Percentiles rank a stretch among this genome's conserved stretches.
These are phyloP conservation scores for Quercus agrifolia DNA, from an alignment of 306 rosid species.

Conservation along the genomic window DNA sequence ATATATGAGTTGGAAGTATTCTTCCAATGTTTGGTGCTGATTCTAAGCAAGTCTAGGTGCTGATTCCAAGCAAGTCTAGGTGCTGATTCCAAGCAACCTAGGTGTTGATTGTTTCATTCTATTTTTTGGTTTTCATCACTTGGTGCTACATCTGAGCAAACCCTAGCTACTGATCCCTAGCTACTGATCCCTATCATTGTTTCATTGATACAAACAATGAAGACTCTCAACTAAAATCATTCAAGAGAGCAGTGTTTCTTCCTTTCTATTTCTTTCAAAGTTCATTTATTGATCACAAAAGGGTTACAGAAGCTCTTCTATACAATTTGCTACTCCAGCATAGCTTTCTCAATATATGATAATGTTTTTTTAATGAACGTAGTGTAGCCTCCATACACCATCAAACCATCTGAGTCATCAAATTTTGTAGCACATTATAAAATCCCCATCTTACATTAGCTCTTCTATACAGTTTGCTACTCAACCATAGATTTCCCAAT, in stretches of 20 bases:
- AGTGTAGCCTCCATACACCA: background rate
- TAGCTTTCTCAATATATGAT: background rate
- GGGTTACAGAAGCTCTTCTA: background rate
- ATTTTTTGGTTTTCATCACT: too few relatives aligned
- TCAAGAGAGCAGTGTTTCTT: background rate
- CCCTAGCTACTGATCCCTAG: too few relatives aligned
- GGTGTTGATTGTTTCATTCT: too few relatives aligned
- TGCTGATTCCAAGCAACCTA: too few relatives aligned
- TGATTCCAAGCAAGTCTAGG: too few relatives aligned
- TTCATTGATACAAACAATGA: background rate
- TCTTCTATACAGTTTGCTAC: background rate
- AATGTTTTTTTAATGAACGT: background rate
- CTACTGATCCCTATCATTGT: too few relatives aligned
- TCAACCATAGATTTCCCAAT: background rate
- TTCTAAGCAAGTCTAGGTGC: too few relatives aligned
- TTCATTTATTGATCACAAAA: background rate
- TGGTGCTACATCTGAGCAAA: too few relatives aligned
- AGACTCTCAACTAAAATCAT: background rate
- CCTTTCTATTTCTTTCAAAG: background rate
- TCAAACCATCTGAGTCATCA: background rate
- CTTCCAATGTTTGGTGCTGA: too few relatives aligned
- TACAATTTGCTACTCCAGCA: background rate
- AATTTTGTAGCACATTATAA: background rate
- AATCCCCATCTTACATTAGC: background rate
- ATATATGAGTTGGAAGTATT: too few relatives aligned